Evolutionary conservation across 208 protist species (phyloP).

Genomic region (Acanthamoeba triangularis): DNA sequence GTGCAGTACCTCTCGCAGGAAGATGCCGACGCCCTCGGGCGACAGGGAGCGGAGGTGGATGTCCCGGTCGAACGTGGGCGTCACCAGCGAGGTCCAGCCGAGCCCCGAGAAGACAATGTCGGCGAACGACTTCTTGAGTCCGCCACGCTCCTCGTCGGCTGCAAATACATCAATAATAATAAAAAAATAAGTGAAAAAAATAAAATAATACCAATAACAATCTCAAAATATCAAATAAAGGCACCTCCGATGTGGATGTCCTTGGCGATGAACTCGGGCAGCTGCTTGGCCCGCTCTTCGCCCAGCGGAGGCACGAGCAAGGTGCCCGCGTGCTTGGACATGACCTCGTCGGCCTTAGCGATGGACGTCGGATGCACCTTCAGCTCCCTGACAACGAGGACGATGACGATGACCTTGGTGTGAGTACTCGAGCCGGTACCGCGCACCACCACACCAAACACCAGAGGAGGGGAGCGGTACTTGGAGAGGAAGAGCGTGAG

Average conservation of each 20-base stretch:
- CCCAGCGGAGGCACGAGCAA: conserved; percentile 15
- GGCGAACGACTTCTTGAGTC: conserved; percentile 73
- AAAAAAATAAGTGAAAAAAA: conserved; percentile 1
- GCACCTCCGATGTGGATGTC: conserved; percentile 46
- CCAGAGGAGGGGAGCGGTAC: not conserved
- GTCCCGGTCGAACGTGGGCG: conserved; percentile 42
- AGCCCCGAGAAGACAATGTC: conserved; percentile 85
- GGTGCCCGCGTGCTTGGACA: conserved; percentile 21
- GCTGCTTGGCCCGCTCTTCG: not conserved
- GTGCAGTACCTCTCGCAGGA: conserved; percentile 7
- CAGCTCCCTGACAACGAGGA: not conserved
- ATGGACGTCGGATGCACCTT: conserved; percentile 53
- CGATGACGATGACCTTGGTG: not conserved
- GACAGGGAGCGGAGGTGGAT: conserved; percentile 4
- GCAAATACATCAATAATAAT: not conserved
- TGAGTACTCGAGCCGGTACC: not conserved
- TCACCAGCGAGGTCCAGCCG: conserved; percentile 72
- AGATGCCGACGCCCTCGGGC: conserved; percentile 61
- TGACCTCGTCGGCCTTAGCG: not conserved
- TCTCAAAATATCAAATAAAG: not conserved
- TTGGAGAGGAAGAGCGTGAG: conserved; percentile 63
- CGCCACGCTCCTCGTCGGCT: conserved; percentile 36
- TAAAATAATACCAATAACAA: not conserved
- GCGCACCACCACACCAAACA: not conserved
- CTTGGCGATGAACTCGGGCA: conserved; percentile 2